phyloP scores from a whole-genome alignment of 2,329 filamentous ascomycete species.

The Aspergillus hortae region DNA sequence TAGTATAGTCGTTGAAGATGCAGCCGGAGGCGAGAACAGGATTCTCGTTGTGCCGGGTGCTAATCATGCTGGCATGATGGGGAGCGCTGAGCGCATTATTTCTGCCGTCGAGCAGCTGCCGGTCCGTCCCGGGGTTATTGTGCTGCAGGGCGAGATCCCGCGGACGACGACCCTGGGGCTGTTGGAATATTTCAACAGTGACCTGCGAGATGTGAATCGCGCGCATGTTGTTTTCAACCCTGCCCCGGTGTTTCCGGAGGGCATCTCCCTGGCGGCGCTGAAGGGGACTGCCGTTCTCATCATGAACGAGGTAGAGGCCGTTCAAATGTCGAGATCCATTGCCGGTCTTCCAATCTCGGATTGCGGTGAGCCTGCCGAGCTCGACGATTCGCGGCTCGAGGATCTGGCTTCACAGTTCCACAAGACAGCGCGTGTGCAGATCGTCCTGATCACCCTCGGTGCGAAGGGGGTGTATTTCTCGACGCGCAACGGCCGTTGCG shows the following conservation, averaged over 20 bases:
- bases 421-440: constrained; percentile 60
- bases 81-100: constrained; percentile 36
- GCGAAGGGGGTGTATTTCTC: constrained; percentile 67
- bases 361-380: not conserved
- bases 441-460: constrained; percentile 82
- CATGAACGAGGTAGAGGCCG: constrained; percentile 86
- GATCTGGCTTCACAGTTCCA: constrained; percentile 62
- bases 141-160: constrained; percentile 75
- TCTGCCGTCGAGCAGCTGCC: constrained; percentile 18
- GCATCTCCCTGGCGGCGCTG: constrained; percentile 65
- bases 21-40: constrained; percentile 66
- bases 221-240: constrained; percentile 77
- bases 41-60: constrained; percentile 71
- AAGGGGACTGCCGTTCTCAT: constrained; percentile 70
- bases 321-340: constrained; percentile 60
- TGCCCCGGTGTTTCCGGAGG: constrained; percentile 74
- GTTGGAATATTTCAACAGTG: constrained; percentile 34
- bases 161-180: constrained; percentile 63
- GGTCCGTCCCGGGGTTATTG: constrained; percentile 59
- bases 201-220: too few species aligned
- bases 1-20: constrained; percentile 71
- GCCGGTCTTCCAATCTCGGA: not conserved
- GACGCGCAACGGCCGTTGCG: constrained; percentile 45
- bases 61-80: constrained; percentile 51
- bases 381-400: constrained; percentile 44